Conservation (phyloP, 768 basidiomycete genomes). For the Dioszegia hungarica region DNA sequence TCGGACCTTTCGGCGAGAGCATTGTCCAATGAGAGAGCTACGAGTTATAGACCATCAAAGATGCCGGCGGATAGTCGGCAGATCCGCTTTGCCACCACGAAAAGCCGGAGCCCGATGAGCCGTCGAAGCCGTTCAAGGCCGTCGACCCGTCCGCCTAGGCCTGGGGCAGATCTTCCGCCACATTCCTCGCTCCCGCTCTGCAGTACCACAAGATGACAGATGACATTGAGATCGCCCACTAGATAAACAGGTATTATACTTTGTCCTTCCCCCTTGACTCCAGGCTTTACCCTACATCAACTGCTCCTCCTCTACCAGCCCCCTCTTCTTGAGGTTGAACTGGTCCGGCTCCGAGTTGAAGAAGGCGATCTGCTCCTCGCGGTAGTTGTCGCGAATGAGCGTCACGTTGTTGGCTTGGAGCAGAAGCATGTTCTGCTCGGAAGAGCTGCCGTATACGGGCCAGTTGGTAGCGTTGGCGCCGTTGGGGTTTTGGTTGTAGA, state of each 20-base stretch:
- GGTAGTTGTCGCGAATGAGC: conserved; percentile 35
- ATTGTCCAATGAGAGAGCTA: too few species aligned
- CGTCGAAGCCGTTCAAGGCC: too few species aligned
- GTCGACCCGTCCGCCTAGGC: too few species aligned
- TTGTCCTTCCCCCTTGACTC: background rate
- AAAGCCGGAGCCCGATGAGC: too few species aligned
- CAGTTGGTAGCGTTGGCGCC: conserved; percentile 24
- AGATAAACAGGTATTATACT: background rate
- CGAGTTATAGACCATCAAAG: too few species aligned
- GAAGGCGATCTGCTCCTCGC: conserved; percentile 33
- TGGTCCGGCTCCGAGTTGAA: conserved; percentile 27
- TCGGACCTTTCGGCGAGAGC: too few species aligned
- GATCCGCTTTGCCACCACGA: too few species aligned
- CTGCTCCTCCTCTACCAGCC: conserved; percentile 4
- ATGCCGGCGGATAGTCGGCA: too few species aligned
- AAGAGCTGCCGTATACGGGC: conserved; percentile 21
- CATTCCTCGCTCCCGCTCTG: too few species aligned
- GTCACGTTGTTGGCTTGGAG: conserved; percentile 28
- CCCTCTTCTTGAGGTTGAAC: conserved; percentile 23
- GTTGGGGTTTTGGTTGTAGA: conserved; percentile 26
- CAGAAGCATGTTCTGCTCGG: conserved; percentile 18
- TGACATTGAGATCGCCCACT: too few species aligned
- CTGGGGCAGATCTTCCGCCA: too few species aligned
- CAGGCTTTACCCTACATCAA: background rate
- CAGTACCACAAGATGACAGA: too few species aligned